Percentiles rank a stretch among this genome's conserved stretches.
Evolutionary conservation across 331 rosid species (phyloP).

Genomic region (Prunus yedoensis): DNA sequence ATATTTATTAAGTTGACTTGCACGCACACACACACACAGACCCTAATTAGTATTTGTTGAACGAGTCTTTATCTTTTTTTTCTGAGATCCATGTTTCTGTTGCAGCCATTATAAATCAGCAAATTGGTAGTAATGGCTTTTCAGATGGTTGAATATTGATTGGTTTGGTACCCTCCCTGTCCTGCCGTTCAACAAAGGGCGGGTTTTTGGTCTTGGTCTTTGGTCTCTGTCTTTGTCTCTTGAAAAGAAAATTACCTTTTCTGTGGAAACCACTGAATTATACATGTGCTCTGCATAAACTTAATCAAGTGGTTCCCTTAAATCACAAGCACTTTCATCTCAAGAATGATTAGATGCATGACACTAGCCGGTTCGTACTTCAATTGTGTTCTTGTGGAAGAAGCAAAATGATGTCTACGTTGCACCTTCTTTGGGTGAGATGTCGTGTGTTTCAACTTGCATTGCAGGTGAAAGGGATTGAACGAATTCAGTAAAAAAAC

Average conservation of each 20-base stretch:
- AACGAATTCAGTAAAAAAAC: too few species aligned
- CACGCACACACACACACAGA: background rate
- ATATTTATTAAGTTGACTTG: slow-evolving; percentile 1
- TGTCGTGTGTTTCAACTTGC: too few species aligned
- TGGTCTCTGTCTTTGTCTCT: background rate
- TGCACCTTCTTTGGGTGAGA: background rate
- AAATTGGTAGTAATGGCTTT: background rate
- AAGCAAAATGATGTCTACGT: slow-evolving; percentile 1
- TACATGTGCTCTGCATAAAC: too few species aligned
- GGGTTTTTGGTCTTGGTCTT: background rate
- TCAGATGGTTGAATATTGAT: background rate
- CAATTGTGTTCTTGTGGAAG: background rate
- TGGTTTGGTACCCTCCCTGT: background rate
- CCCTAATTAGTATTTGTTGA: background rate
- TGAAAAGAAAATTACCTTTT: background rate
- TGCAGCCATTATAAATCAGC: background rate
- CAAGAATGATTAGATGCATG: too few species aligned
- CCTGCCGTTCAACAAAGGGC: background rate
- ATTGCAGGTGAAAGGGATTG: too few species aligned
- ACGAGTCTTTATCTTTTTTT: background rate
- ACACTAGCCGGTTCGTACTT: too few species aligned
- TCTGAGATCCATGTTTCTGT: background rate
- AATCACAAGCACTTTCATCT: too few species aligned
- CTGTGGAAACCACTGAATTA: background rate
- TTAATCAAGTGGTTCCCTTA: too few species aligned